Base-by-base conservation (phyloP, 129 eudicot species). In the Flaveria ramosissima region DNA sequence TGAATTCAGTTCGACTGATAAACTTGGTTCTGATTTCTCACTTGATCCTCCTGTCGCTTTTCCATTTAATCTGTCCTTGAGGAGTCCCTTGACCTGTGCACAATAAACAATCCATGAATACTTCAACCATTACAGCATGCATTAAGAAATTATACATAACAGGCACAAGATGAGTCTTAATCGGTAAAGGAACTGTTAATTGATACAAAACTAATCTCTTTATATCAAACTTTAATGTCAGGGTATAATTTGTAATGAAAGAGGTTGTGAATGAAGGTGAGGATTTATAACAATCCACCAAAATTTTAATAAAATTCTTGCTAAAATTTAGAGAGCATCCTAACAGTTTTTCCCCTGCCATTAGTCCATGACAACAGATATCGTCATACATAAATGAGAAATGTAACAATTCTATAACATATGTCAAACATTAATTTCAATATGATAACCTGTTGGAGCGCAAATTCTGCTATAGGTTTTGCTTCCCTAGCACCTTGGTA, bases 401-500 rank as follows among this genome's bases (percentile, higher is more conserved):
- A 27, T 19, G 11, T 26, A 30, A 27, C 16, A 60, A 19, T 45
- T 77, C 43, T 68, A 55, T 39, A 68, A 42, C 48, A 26, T 43
- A 24, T 53, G 68, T 56, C 69, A 69, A 23, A 43, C 81, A 53
- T 77, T 13, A 68, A 68, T 3, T 70, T 70, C 43, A 30, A 78
- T 45, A 48, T 23, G 13, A 43, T 70, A 46, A 93, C 98, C 97
- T 94, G 97, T 79, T 86, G 57, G 60, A 87, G 77, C 66, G 93
- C 90, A 71, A 85, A 94, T 77, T 94, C 96, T 19, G 88, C 97
- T 66, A 94, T 91, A 47, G 98, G 92, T 84, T 87, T 94, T 42
- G 77, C 96, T 30, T 94, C 98, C 80, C 98, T 87, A 20, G 98
- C 98, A 74, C 98, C 98, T 83, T 85, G 89, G 83, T 94, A 94